phyloP scores from a whole-genome alignment of 495 filamentous ascomycete genomes.

The Aspergillus hancockii region DNA sequence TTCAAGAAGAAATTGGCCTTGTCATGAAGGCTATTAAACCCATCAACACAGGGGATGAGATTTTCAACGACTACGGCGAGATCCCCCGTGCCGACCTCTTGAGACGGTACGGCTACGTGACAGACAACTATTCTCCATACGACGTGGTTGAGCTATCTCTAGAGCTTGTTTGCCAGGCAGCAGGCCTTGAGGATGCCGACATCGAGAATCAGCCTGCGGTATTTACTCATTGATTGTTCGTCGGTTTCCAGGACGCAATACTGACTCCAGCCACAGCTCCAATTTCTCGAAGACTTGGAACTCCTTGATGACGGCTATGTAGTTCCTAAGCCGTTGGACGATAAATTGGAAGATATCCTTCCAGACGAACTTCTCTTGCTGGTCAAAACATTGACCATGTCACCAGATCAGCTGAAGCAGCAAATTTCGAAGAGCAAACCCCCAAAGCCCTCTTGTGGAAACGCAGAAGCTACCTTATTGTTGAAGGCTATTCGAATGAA shows the following conservation, averaged over 20 bases:
- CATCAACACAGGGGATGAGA: slow-evolving; percentile 71
- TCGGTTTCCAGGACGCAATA: slow-evolving; percentile 1
- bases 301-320: slow-evolving; percentile 58
- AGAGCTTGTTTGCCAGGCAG: slow-evolving; percentile 52
- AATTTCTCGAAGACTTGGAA: slow-evolving; percentile 51
- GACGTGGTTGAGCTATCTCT: slow-evolving; percentile 81
- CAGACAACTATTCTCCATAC: slow-evolving; percentile 68
- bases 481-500: slow-evolving; percentile 32
- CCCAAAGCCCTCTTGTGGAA: slow-evolving; percentile 39
- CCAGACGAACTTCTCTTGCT: slow-evolving; percentile 52
- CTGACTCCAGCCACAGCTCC: slow-evolving; percentile 30
- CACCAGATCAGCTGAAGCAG: slow-evolving; percentile 40
- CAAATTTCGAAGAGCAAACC: slow-evolving; percentile 46
- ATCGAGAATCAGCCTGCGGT: slow-evolving; percentile 47
- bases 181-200: slow-evolving; percentile 41
- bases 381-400: slow-evolving; percentile 45
- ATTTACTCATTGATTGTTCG: slow-evolving; percentile 25
- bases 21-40: slow-evolving; percentile 66
- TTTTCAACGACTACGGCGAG: slow-evolving; percentile 90
- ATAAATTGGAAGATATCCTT: slow-evolving; percentile 40
- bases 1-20: slow-evolving; percentile 64
- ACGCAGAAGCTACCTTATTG: slow-evolving; percentile 33
- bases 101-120: slow-evolving; percentile 87
- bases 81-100: slow-evolving; percentile 81
- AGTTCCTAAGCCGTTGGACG: slow-evolving; percentile 40